Base-by-base conservation (phyloP, 306 rosid species). In the Mimosa pudica region DNA sequence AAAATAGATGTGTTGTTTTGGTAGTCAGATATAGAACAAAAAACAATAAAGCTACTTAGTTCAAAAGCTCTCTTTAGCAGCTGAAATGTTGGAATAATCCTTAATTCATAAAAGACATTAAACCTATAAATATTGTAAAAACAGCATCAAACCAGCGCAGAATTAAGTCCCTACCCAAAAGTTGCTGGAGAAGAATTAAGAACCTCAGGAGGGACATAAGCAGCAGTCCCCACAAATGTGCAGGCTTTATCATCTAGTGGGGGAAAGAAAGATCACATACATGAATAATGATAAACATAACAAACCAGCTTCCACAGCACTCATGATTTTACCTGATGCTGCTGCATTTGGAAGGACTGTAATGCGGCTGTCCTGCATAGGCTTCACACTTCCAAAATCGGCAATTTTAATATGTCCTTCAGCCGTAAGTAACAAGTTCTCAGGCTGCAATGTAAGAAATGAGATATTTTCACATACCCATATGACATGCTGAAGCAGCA, bases 201-300 rank as follows among this genome's bases (percentile, higher is more conserved):
- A 83, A 96, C 99, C 90, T 96, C 99, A 6, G 99, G 99, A 89
- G 99, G 99, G 68, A 96, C 99, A 81, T 96, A 96, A 33, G 99
- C 99, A 81, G 99, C 99, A 4, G 99, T 96, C 71, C 99, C 99
- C 84, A 96, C 99, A 87, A 96, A 96, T 8, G 99, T 96, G 88
- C 99, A 96, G 73, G 99, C 99, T 82, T 93, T 96, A 81, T 93
- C 99, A 78, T 96, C 99, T 96, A 80, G 73, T 54, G 8, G 47
- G 47, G 46, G 73, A 57, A 76, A 51, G 62, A 20, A n/a, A 72
- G 73, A 82, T 49, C 61, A 49, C 51, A 74, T 61, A 77, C 57
- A 81, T 73, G 36, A 42, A 67, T 9, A 64, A 61, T 48, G 14
- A 55, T 51, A 45, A 74, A 45, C 10, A 70, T n/a, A 75, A 85